phyloP scores from a whole-genome alignment of 176 grass and related monocot genomes.

The Carex cristatella region DNA sequence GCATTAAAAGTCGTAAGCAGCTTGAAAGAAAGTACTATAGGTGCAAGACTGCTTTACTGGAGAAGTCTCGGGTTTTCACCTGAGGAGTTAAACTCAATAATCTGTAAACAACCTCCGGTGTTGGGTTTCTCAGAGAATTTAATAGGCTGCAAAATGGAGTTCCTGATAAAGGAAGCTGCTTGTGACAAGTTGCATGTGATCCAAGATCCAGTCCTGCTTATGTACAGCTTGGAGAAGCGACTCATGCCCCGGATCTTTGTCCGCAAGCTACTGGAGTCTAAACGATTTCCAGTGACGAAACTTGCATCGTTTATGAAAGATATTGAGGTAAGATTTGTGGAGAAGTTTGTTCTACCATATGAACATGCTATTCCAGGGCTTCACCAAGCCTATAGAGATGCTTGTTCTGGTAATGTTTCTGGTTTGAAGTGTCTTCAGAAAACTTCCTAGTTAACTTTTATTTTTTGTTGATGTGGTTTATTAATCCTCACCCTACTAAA shows the following conservation, averaged over 20 bases:
- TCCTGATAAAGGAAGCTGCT: constrained; percentile 24
- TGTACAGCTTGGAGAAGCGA: constrained; percentile 38
- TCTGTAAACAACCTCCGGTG: not conserved
- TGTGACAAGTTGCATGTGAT: constrained; percentile 19
- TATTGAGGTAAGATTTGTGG: too few species aligned
- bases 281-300: not conserved
- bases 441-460: not conserved
- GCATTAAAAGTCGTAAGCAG: not conserved
- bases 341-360: not conserved
- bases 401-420: not conserved
- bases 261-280: constrained; percentile 28
- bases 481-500: not conserved
- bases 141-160: constrained; percentile 26
- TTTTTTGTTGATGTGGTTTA: not conserved
- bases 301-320: too few species aligned
- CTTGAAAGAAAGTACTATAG: not conserved
- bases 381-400: not conserved
- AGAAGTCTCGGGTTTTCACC: not conserved
- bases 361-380: constrained; percentile 27
- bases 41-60: not conserved
- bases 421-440: not conserved
- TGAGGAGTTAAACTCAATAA: not conserved
- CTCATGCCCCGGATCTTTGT: constrained; percentile 26
- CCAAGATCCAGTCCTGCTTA: not conserved
- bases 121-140: not conserved